These are phyloP conservation scores for Aspergillus clavatus DNA, from an alignment of 2,329 filamentous ascomycete species.

Conservation along the genomic window DNA sequence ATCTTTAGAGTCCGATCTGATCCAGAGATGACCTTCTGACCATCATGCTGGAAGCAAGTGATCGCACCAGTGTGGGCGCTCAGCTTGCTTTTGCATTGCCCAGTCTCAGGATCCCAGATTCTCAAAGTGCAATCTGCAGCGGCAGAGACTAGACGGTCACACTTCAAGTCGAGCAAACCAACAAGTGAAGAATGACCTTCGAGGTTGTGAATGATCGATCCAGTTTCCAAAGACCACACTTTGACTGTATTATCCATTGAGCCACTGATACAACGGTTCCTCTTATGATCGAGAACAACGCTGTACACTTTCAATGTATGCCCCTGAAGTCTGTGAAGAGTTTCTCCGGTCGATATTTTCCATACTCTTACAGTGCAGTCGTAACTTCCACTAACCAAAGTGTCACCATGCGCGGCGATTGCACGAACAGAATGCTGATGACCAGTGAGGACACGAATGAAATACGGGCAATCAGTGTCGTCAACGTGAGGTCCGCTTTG, in stretches of 20 bases:
- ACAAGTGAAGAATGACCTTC: constrained; percentile 92
- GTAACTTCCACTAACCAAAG: constrained; percentile 94
- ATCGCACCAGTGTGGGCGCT: constrained; percentile 95
- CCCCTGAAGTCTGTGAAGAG: constrained; percentile 75
- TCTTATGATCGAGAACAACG: constrained; percentile 84
- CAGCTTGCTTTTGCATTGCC: constrained; percentile 82
- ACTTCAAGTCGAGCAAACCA: constrained; percentile 81
- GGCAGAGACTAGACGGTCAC: constrained; percentile 86
- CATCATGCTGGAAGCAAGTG: constrained; percentile 97
- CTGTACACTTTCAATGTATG: constrained; percentile 95
- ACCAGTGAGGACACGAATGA: constrained; percentile 78
- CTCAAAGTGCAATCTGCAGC: constrained; percentile 91
- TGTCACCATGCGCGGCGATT: constrained; percentile 91
- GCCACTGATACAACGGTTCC: constrained; percentile 93
- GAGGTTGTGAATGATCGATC: constrained; percentile 77
- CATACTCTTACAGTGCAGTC: constrained; percentile 93
- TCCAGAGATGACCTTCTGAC: constrained; percentile 91
- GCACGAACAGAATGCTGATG: constrained; percentile 93
- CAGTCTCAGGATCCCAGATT: constrained; percentile 94
- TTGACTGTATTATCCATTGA: constrained; percentile 99
- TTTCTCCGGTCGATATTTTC: constrained; percentile 93
- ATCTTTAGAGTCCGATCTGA: constrained; percentile 96
- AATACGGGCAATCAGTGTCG: constrained; percentile 84
- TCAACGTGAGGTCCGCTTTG: constrained; percentile 70
- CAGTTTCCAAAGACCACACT: constrained; percentile 91